Evolutionary conservation across 345 rosid genomes (phyloP).

Genomic region (Erysimum cheiranthoides): DNA sequence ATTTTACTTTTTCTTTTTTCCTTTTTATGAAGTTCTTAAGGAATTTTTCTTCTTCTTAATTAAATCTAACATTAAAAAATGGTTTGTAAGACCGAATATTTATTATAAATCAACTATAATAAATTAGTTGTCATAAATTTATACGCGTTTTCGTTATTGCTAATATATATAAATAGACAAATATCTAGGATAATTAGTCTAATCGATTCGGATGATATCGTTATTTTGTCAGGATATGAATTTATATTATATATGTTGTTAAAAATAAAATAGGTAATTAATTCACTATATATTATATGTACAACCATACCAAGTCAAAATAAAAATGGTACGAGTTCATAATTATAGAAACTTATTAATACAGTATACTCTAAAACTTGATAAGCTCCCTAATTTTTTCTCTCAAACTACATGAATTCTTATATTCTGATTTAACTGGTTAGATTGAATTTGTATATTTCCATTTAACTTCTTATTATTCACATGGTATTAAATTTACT

Average conservation of each 20-base stretch:
- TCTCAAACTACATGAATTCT: background rate
- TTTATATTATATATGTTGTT: background rate
- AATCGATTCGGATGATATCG: no score
- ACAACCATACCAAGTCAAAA: background rate
- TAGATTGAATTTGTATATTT: no score
- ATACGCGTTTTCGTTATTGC: background rate
- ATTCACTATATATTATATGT: background rate
- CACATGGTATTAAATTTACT: background rate
- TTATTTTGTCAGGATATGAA: background rate
- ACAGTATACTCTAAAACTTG: background rate
- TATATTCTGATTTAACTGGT: no score
- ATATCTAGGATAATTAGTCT: background rate
- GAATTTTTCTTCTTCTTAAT: background rate
- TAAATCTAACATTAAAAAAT: background rate
- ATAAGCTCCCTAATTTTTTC: background rate
- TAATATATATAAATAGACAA: background rate
- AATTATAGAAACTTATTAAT: no score
- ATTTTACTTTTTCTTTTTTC: background rate
- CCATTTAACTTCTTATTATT: no score
- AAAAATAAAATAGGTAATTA: background rate
- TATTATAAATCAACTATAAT: background rate
- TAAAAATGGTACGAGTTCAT: background rate
- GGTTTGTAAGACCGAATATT: background rate
- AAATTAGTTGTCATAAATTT: background rate
- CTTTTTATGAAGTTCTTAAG: slow-evolving; percentile 15